phyloP scores from a whole-genome alignment of 768 basidiomycete species.

The Trametes sanguinea region DNA sequence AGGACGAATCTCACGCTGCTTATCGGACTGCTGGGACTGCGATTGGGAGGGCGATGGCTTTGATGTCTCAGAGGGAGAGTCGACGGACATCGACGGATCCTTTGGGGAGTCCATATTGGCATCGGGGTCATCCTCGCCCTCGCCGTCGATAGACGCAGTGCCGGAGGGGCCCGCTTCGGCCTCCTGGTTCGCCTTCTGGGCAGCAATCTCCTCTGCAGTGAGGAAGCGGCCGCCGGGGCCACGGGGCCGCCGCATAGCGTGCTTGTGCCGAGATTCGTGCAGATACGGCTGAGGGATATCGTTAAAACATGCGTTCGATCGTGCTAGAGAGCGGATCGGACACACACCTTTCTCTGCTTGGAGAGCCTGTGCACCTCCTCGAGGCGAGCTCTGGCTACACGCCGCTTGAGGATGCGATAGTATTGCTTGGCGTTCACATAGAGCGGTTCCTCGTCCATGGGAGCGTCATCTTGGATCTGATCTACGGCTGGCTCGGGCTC shows the following conservation, averaged over 20 bases:
- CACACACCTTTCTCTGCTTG: constrained; percentile 82
- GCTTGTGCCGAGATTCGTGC: constrained; percentile 96
- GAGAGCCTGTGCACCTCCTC: constrained; percentile 94
- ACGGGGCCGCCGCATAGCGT: constrained; percentile 95
- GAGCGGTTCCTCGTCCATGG: constrained; percentile 92
- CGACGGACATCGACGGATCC: constrained; percentile 26
- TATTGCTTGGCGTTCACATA: constrained; percentile 99
- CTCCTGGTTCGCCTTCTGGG: constrained; percentile 56
- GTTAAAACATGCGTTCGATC: constrained; percentile 14
- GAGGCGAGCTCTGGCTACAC: constrained; percentile 85
- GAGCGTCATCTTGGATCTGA: constrained; percentile 39
- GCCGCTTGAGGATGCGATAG: constrained; percentile 94
- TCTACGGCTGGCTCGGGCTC: constrained; percentile 31
- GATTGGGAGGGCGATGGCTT: constrained; percentile 4
- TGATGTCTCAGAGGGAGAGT: constrained; percentile 24
- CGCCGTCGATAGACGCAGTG: constrained; percentile 37
- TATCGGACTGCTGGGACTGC: constrained; percentile 15
- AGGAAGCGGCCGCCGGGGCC: constrained; percentile 98
- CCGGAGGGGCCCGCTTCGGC: constrained; percentile 38
- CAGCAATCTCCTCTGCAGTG: constrained; percentile 93
- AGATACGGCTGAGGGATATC: constrained; percentile 66
- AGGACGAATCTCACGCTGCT: constrained; percentile 13
- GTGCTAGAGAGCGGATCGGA: constrained; percentile 12
- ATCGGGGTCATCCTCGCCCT: constrained; percentile 43
- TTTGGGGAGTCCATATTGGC: constrained; percentile 21